A percentile compares a stretch with the other conserved stretches of the same genome.
phyloP scores from a whole-genome alignment of 2,329 filamentous ascomycete genomes.

The Keithomyces neogunnii region DNA sequence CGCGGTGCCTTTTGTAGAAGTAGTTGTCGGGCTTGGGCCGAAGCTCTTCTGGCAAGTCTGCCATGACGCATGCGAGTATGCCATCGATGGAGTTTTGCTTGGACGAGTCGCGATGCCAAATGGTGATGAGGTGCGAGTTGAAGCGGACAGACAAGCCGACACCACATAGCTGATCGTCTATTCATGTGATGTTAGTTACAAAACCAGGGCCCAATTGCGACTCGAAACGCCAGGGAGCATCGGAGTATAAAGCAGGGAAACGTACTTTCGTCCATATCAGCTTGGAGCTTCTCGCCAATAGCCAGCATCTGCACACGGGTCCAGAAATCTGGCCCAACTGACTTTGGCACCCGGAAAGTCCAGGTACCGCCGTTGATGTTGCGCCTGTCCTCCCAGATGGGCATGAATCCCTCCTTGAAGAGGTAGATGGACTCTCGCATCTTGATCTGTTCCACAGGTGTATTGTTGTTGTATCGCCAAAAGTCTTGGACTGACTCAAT shows the following conservation, averaged over 20 bases:
- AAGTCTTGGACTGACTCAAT: conserved; percentile 81
- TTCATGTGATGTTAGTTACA: no score
- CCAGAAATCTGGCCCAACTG: conserved; percentile 65
- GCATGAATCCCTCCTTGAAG: conserved; percentile 69
- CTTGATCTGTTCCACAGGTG: conserved; percentile 65
- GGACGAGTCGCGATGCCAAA: conserved; percentile 86
- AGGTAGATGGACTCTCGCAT: conserved; percentile 72
- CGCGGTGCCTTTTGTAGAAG: conserved; percentile 83
- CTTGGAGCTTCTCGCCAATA: conserved; percentile 73
- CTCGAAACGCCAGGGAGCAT: no score
- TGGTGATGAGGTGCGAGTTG: conserved; percentile 78
- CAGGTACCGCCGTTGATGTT: conserved; percentile 82
- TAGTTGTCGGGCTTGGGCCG: conserved; percentile 63
- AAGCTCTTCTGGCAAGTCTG: conserved; percentile 64
- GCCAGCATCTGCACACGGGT: conserved; percentile 73
- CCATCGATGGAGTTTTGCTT: conserved; percentile 72
- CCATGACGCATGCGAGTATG: conserved; percentile 64
- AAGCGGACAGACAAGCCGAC: conserved; percentile 82
- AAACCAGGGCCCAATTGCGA: no score
- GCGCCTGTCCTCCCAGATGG: conserved; percentile 77
- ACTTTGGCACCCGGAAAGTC: conserved; percentile 85
- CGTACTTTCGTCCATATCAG: conserved; percentile 61
- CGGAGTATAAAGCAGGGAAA: conserved; percentile 6
- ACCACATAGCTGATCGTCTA: conserved; percentile 81
- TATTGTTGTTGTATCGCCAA: conserved; percentile 77